phyloP scores from a whole-genome alignment of 805 yeast species.

The Candida sanyiensis region DNA sequence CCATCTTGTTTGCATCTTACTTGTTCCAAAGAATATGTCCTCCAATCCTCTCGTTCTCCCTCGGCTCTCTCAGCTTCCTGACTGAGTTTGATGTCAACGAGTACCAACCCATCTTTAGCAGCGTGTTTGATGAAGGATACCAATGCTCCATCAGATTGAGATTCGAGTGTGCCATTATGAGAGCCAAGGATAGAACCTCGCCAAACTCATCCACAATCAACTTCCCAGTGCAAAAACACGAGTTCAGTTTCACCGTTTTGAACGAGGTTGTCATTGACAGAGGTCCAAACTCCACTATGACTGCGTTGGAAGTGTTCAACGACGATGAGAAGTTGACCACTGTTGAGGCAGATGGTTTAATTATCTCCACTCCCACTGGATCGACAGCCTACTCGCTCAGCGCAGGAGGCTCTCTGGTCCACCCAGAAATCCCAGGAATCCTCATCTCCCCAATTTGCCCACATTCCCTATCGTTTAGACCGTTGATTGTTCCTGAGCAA shows the following conservation, averaged over 20 bases:
- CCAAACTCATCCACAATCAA: slow-evolving; percentile 12
- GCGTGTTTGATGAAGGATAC: slow-evolving; percentile 38
- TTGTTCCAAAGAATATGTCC: slow-evolving; percentile 55
- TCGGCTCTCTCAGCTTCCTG: slow-evolving; percentile 63
- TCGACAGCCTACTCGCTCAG: slow-evolving; percentile 53
- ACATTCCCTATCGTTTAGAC: slow-evolving; percentile 46
- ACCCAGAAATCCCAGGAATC: slow-evolving; percentile 50
- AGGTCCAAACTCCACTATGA: slow-evolving; percentile 47
- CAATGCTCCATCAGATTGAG: slow-evolving; percentile 44
- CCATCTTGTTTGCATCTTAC: slow-evolving; percentile 59
- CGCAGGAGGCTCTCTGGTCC: slow-evolving; percentile 50
- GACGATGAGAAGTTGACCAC: slow-evolving; percentile 48
- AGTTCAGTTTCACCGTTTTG: slow-evolving; percentile 32
- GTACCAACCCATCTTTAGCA: slow-evolving; percentile 30
- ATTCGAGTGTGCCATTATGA: slow-evolving; percentile 45
- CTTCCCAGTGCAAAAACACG: slow-evolving; percentile 11
- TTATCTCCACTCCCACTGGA: slow-evolving; percentile 63
- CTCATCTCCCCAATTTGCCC: slow-evolving; percentile 54
- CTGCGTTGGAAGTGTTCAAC: slow-evolving; percentile 44
- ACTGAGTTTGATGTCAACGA: slow-evolving; percentile 46
- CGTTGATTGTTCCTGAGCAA: slow-evolving; percentile 42
- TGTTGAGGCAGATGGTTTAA: slow-evolving; percentile 62
- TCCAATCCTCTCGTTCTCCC: slow-evolving; percentile 57
- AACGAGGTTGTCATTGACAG: slow-evolving; percentile 49
- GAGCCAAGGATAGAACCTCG: slow-evolving; percentile 15